Conservation (phyloP, 345 rosid genomes). For the Crucihimalaya himalaica region DNA sequence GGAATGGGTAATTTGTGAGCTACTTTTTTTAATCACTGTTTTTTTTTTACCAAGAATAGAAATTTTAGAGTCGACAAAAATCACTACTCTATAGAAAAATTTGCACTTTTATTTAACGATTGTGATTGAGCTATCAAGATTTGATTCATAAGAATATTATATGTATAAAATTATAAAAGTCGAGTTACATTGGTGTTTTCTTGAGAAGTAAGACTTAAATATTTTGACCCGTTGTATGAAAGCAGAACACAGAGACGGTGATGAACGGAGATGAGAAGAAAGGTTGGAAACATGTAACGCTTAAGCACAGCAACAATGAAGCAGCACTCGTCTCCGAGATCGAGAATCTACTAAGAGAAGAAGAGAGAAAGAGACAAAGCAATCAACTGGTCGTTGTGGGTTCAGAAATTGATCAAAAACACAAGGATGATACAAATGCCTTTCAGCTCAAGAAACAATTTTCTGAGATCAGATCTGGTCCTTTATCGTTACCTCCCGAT, state of each 20-base stretch:
- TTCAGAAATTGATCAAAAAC: slow-evolving; percentile 36
- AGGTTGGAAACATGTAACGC: slow-evolving; percentile 42
- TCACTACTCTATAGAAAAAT: too few species aligned
- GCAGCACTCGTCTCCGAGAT: slow-evolving; percentile 41
- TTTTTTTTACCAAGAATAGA: too few species aligned
- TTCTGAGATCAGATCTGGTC: slow-evolving; percentile 42
- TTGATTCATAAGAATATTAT: too few species aligned
- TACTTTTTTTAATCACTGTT: too few species aligned
- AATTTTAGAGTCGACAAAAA: too few species aligned
- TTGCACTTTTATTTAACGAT: too few species aligned
- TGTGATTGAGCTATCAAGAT: too few species aligned
- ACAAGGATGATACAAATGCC: slow-evolving; percentile 35
- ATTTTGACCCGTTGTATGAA: slow-evolving; percentile 31
- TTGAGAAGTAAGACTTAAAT: slow-evolving; percentile 21
- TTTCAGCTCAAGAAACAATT: slow-evolving; percentile 40
- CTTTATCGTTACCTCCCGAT: slow-evolving; percentile 44
- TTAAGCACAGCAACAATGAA: slow-evolving; percentile 38
- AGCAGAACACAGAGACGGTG: slow-evolving; percentile 40
- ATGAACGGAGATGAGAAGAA: slow-evolving; percentile 35
- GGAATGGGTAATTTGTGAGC: too few species aligned
- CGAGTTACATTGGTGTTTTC: not conserved
- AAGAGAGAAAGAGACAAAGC: slow-evolving; percentile 38
- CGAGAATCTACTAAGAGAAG: slow-evolving; percentile 38
- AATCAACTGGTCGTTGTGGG: slow-evolving; percentile 2
- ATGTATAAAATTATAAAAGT: not conserved